phyloP scores from a whole-genome alignment of 176 grass and related monocot genomes.

The Musa troglodytarum region DNA sequence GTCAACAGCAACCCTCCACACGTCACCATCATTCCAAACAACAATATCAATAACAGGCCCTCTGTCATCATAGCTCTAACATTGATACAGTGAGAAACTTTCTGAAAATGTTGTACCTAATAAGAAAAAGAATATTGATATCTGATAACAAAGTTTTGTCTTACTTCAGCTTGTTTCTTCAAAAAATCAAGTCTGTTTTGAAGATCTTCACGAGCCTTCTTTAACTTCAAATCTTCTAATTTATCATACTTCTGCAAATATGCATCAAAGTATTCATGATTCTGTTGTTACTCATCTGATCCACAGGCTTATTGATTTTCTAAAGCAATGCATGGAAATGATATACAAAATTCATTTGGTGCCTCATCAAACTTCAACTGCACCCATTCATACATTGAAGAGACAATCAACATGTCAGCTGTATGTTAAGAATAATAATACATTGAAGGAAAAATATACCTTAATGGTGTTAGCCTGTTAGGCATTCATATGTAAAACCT shows the following conservation, averaged over 20 bases:
- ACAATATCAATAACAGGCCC: slow-evolving; percentile 87
- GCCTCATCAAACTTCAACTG: background rate
- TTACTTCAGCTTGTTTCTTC: slow-evolving; percentile 88
- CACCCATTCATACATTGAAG: too few relatives aligned
- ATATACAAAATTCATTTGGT: background rate
- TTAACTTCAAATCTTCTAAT: slow-evolving; percentile 52
- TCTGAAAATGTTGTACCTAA: background rate
- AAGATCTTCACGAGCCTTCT: slow-evolving; percentile 68
- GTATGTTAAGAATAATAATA: too few relatives aligned
- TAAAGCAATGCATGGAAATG: background rate
- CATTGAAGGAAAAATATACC: too few relatives aligned
- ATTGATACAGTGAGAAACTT: slow-evolving; percentile 26
- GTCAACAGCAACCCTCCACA: slow-evolving; percentile 96
- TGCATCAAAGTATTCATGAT: background rate
- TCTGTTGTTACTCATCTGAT: background rate
- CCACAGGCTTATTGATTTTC: background rate
- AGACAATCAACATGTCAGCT: too few relatives aligned
- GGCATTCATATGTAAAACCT: too few relatives aligned
- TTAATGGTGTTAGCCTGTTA: too few relatives aligned
- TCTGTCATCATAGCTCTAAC: slow-evolving; percentile 79
- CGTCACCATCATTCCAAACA: slow-evolving; percentile 90
- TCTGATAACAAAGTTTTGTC: slow-evolving; percentile 20
- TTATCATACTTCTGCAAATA: slow-evolving; percentile 65
- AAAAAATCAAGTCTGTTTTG: slow-evolving; percentile 83
- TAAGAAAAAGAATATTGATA: background rate